Evolutionary conservation across 768 basidiomycete genomes (phyloP).

Genomic region (Lactarius vividus): DNA sequence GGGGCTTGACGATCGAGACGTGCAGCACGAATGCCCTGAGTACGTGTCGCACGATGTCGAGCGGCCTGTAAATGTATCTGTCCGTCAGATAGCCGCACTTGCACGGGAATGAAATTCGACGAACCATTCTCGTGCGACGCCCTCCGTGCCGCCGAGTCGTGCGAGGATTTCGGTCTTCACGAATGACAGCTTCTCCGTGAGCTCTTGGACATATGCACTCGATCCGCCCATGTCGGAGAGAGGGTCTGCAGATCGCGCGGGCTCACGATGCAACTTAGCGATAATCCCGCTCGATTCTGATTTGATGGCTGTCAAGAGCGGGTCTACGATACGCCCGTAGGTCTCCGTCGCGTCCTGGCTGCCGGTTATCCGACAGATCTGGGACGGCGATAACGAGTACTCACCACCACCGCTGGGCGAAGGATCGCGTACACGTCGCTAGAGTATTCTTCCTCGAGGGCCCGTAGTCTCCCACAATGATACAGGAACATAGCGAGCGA

Average conservation of each 20-base stretch:
- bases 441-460: slow-evolving; percentile 64
- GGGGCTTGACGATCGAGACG: slow-evolving; percentile 86
- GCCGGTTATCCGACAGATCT: background rate
- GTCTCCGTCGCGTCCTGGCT: slow-evolving; percentile 48
- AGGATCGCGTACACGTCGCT: slow-evolving; percentile 56
- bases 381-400: slow-evolving; percentile 24
- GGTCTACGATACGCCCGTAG: slow-evolving; percentile 60
- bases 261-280: slow-evolving; percentile 79
- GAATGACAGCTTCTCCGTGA: slow-evolving; percentile 83
- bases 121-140: slow-evolving; percentile 73
- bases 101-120: slow-evolving; percentile 21
- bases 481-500: slow-evolving; percentile 78
- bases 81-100: background rate
- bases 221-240: slow-evolving; percentile 52
- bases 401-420: slow-evolving; percentile 56
- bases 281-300: slow-evolving; percentile 80
- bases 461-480: slow-evolving; percentile 68
- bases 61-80: slow-evolving; percentile 25
- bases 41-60: slow-evolving; percentile 67
- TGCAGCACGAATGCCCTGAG: slow-evolving; percentile 89
- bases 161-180: slow-evolving; percentile 74
- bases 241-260: slow-evolving; percentile 69
- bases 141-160: slow-evolving; percentile 65
- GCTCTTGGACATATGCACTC: slow-evolving; percentile 88
- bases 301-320: slow-evolving; percentile 63